Base-by-base conservation (phyloP, 164 flowering plant genomes). In the Nymphaea colorata region DNA sequence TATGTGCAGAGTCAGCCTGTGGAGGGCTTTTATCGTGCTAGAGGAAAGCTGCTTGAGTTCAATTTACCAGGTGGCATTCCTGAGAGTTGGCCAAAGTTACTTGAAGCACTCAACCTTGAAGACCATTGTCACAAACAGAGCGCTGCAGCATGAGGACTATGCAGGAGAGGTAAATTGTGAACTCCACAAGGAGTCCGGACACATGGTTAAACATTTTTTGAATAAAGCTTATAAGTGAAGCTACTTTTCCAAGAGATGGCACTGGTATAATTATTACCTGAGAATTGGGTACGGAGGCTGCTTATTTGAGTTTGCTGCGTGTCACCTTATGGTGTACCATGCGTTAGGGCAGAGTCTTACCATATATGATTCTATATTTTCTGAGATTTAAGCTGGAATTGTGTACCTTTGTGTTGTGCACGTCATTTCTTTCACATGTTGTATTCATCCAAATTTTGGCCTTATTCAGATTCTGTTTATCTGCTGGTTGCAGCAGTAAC, bases 51-150 rank as follows among this genome's bases (percentile, higher is more conserved):
- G 70, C 53, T 93, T 70, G 96, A 93, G 78, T 93, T 90, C 75
- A 83, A 87, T 69, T 87, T 93, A n/a, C 98, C 96, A 1, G 98
- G 98, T 74, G 96, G 98, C 65, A 93, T 93, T 74, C 96, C 96
- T 2, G 92, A 89, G 76, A 88, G 96, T 25, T 93, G 98, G 97
- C 96, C 93, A 36, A 90, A 87, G 82, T 76, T 93, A 70, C 82
- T 93, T 72, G 85, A 77, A 67, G 96, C 89, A 64, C 81, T 93
- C 70, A 82, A 89, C 75, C 90, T 90, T 53, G 87, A 85, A 25
- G 88, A 90, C 57, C 70, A 67, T 44, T 89, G 87, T 10, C 78
- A 82, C 62, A 82, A 87, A 69, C 82, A 71, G 66, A 74, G 87
- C 25, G 87, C 87, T 18, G 90, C 86, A 12, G 94, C 93, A 11